phyloP scores from a whole-genome alignment of 1,139 yeast genomes.

The Candida pseudocylindracea region DNA sequence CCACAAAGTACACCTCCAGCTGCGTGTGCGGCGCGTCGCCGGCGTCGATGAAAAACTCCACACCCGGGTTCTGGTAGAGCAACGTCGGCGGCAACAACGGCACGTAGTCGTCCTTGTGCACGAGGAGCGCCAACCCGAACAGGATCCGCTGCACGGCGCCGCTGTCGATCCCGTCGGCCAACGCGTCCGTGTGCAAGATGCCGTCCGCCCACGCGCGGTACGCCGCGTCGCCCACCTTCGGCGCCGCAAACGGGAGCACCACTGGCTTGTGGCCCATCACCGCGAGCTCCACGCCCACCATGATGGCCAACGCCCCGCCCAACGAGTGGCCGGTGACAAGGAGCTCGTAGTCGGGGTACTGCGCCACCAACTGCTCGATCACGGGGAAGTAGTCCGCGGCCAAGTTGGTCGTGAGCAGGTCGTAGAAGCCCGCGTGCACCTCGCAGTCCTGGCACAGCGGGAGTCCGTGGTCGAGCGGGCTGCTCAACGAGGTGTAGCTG shows the following conservation, averaged over 20 bases:
- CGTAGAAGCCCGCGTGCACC: slow-evolving; percentile 37
- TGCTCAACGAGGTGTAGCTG: slow-evolving; percentile 12
- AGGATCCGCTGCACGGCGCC: slow-evolving; percentile 5
- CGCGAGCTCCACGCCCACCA: slow-evolving; percentile 37
- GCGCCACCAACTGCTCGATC: background rate
- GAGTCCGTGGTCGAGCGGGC: slow-evolving; percentile 1
- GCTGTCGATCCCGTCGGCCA: slow-evolving; percentile 4
- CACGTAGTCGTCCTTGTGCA: slow-evolving; percentile 32
- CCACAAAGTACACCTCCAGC: too few relatives aligned
- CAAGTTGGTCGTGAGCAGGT: slow-evolving; percentile 18
- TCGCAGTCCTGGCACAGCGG: slow-evolving; percentile 21
- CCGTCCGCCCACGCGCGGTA: slow-evolving; percentile 28
- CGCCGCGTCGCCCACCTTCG: slow-evolving; percentile 32
- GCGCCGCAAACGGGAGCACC: slow-evolving; percentile 37
- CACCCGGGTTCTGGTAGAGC: too few relatives aligned
- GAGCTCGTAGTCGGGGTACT: slow-evolving; percentile 23
- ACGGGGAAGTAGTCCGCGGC: slow-evolving; percentile 1
- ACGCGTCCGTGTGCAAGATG: slow-evolving; percentile 15
- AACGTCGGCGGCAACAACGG: slow-evolving; percentile 30
- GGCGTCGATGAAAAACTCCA: too few relatives aligned
- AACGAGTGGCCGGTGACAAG: slow-evolving; percentile 48
- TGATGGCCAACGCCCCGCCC: slow-evolving; percentile 46
- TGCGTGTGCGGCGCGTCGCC: too few relatives aligned
- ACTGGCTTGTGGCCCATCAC: slow-evolving; percentile 26
- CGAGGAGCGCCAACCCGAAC: slow-evolving; percentile 22